Conservation (phyloP, 768 basidiomycete species). For the Rickenella mellea region DNA sequence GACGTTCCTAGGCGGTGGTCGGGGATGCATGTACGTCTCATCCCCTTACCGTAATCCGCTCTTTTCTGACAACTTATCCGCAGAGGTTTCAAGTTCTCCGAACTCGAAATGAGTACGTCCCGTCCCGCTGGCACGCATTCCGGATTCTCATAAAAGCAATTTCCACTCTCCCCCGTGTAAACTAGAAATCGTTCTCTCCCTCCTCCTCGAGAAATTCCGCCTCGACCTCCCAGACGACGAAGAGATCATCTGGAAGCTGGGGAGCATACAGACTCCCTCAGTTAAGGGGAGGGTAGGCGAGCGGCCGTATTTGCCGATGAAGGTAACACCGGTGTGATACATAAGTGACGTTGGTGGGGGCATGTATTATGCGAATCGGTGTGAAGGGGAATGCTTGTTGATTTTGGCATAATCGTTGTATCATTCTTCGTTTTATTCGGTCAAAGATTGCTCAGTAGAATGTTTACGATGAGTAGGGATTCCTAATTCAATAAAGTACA, state of each 20-base stretch:
- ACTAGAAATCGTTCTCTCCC: constrained; percentile 23
- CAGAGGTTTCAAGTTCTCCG: constrained; percentile 35
- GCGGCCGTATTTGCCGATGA: background rate
- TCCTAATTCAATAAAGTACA: too few species aligned
- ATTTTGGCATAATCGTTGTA: too few species aligned
- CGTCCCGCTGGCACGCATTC: too few species aligned
- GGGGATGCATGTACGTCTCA: constrained; percentile 2
- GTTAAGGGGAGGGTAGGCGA: background rate
- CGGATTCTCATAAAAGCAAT: too few species aligned
- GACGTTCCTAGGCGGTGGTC: background rate
- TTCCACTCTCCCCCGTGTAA: too few species aligned
- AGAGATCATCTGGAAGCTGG: constrained; percentile 2
- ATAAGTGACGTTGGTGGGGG: background rate
- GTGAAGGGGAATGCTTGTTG: too few species aligned
- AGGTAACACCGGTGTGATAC: background rate
- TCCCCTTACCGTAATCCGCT: background rate
- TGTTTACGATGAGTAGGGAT: too few species aligned
- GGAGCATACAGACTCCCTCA: background rate
- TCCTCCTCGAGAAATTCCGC: constrained; percentile 18
- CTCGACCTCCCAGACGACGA: constrained; percentile 14
- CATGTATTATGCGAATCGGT: too few species aligned
- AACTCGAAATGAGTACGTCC: constrained; percentile 38
- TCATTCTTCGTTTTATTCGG: too few species aligned
- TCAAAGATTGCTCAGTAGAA: too few species aligned
- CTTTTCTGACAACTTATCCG: background rate